Evolutionary conservation across 2,329 filamentous ascomycete species (phyloP).

Genomic region (Fusarium anthophilum): DNA sequence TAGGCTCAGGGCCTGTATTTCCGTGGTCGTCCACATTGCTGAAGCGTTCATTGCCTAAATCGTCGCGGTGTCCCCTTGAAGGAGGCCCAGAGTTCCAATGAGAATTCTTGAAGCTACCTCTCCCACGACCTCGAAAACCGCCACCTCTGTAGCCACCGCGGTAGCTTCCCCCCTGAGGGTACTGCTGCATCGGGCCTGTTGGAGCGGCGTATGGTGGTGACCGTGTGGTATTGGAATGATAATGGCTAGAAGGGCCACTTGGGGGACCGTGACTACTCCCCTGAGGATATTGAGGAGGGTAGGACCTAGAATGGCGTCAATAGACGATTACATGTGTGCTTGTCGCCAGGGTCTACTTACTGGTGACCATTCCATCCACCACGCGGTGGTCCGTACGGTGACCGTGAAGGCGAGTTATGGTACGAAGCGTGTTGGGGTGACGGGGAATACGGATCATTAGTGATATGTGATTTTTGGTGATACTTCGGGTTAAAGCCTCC

Average conservation of each 20-base stretch:
- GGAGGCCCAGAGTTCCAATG: slow-evolving; percentile 64
- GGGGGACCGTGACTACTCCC: slow-evolving; percentile 59
- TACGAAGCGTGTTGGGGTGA: slow-evolving; percentile 57
- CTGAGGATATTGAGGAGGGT: slow-evolving; percentile 68
- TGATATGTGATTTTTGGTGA: slow-evolving; percentile 50
- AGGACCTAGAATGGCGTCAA: slow-evolving; percentile 59
- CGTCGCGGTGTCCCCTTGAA: slow-evolving; percentile 37
- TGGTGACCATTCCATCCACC: slow-evolving; percentile 52
- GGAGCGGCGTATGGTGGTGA: slow-evolving; percentile 66
- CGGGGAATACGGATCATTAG: slow-evolving; percentile 52
- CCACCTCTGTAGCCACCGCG: slow-evolving; percentile 62
- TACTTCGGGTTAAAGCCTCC: slow-evolving; percentile 54
- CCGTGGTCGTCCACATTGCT: slow-evolving; percentile 23
- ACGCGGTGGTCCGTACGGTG: slow-evolving; percentile 53
- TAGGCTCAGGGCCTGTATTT: slow-evolving; percentile 25
- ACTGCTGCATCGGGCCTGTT: slow-evolving; percentile 65
- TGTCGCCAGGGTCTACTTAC: slow-evolving; percentile 46
- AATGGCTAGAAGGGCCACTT: slow-evolving; percentile 63
- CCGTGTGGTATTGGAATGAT: slow-evolving; percentile 57
- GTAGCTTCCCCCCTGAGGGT: slow-evolving; percentile 57
- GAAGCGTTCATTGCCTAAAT: slow-evolving; percentile 31
- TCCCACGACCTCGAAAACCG: slow-evolving; percentile 68
- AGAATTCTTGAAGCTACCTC: slow-evolving; percentile 72
- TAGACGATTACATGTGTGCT: not conserved
- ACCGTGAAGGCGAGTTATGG: slow-evolving; percentile 57